Evolutionary conservation across 2,329 filamentous ascomycete species (phyloP).

Genomic region (Pestalotiopsis sp.): DNA sequence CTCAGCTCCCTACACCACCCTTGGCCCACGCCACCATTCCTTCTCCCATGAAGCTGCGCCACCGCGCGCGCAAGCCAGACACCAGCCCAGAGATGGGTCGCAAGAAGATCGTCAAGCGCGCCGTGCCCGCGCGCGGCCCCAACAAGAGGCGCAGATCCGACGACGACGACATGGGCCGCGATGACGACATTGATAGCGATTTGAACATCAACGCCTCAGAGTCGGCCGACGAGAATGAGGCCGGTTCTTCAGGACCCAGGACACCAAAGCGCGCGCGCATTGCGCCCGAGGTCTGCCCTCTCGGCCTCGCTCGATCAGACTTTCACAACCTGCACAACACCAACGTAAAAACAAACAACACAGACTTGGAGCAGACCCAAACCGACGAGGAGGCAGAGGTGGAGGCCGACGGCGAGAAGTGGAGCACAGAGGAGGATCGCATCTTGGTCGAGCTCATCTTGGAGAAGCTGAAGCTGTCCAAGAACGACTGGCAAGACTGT

Average conservation of each 20-base stretch:
- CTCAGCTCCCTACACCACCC: slow-evolving; percentile 58
- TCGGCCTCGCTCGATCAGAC: slow-evolving; percentile 60
- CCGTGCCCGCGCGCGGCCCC: slow-evolving; percentile 42
- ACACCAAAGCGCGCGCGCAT: slow-evolving; percentile 65
- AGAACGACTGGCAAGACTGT: slow-evolving; percentile 69
- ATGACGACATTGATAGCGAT: slow-evolving; percentile 41
- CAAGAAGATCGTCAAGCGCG: slow-evolving; percentile 56
- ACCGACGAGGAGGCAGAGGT: slow-evolving; percentile 43
- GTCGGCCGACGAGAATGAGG: slow-evolving; percentile 23
- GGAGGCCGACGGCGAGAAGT: slow-evolving; percentile 50
- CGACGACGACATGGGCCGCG: slow-evolving; percentile 49
- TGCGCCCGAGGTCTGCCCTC: slow-evolving; percentile 61
- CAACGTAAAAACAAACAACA: slow-evolving; percentile 15
- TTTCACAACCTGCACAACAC: slow-evolving; percentile 53
- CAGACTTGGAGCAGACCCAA: slow-evolving; percentile 25
- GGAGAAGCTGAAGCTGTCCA: slow-evolving; percentile 66
- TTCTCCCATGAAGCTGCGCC: slow-evolving; percentile 54
- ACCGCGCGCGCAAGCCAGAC: slow-evolving; percentile 48
- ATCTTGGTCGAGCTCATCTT: slow-evolving; percentile 69
- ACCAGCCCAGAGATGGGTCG: slow-evolving; percentile 35
- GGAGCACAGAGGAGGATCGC: slow-evolving; percentile 67
- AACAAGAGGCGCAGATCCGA: slow-evolving; percentile 56
- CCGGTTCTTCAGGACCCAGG: slow-evolving; percentile 37
- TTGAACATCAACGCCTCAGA: slow-evolving; percentile 31
- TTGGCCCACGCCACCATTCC: slow-evolving; percentile 47